These are phyloP conservation scores for Phytophthora fragariae DNA, from an alignment of 352 stramenopile genomes.

Conservation along the genomic window DNA sequence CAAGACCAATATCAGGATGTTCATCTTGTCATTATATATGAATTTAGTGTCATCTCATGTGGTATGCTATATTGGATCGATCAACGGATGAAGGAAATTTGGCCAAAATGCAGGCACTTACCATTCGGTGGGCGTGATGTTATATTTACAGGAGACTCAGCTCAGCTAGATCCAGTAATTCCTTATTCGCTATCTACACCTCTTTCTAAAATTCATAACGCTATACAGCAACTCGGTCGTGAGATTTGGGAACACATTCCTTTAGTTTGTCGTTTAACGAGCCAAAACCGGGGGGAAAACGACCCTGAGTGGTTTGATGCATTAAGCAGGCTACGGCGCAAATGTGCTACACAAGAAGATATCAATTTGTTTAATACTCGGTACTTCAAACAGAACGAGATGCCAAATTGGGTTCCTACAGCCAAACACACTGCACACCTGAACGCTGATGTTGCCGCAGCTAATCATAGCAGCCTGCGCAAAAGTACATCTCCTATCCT, in stretches of 20 bases:
- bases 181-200: constrained; percentile 1
- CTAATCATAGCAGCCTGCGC: too few species aligned
- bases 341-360: not conserved
- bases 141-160: constrained; percentile 2
- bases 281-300: too few species aligned
- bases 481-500: too few species aligned
- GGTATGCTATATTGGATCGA: constrained; percentile 6
- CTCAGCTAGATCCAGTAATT: constrained; percentile 6
- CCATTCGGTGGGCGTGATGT: constrained; percentile 1
- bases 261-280: too few species aligned
- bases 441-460: not conserved
- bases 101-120: not conserved
- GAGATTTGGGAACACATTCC: too few species aligned
- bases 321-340: too few species aligned
- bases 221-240: too few species aligned
- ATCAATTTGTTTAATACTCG: not conserved
- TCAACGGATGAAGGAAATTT: constrained; percentile 5
- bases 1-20: constrained; percentile 2
- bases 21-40: constrained; percentile 13
- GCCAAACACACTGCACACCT: too few species aligned
- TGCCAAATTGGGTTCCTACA: too few species aligned
- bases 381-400: not conserved
- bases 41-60: constrained; percentile 12
- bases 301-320: too few species aligned
- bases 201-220: not conserved